Evolutionary conservation across 805 yeast species (phyloP).

Genomic region (Isabelozyma rhagii): DNA sequence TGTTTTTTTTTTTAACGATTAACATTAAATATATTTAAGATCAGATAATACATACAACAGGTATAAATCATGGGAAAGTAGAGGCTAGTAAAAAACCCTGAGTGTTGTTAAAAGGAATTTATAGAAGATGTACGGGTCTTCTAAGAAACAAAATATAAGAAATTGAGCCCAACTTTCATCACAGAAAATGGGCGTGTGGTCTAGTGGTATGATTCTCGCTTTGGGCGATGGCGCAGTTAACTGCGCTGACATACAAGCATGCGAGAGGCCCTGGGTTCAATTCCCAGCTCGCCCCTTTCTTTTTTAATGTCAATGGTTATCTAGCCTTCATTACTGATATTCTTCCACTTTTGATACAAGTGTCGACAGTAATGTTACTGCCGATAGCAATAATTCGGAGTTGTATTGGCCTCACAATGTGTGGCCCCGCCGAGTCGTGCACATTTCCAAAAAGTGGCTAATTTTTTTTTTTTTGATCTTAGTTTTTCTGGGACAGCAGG

Average conservation of each 20-base stretch:
- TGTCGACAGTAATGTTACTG: not conserved
- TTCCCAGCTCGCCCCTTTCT: conserved; percentile 47
- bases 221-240: conserved; percentile 18
- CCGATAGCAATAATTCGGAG: not conserved
- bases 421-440: not conserved
- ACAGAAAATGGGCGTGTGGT: conserved; percentile 25
- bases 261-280: conserved; percentile 66
- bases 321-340: not conserved
- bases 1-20: too few species aligned
- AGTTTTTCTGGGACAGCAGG: too few species aligned
- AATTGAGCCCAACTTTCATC: too few species aligned
- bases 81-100: too few species aligned
- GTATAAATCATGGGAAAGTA: too few species aligned
- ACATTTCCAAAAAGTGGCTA: not conserved
- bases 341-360: not conserved
- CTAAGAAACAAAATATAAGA: too few species aligned
- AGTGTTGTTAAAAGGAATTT: too few species aligned
- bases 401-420: not conserved
- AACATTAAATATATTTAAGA: too few species aligned
- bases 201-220: conserved; percentile 38
- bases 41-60: too few species aligned
- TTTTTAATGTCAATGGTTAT: not conserved
- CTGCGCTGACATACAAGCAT: conserved; percentile 17
- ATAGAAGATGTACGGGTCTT: too few species aligned
- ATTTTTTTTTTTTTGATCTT: not conserved